Conservation (phyloP, 495 filamentous ascomycete species). For the Aspergillus nidulans region DNA sequence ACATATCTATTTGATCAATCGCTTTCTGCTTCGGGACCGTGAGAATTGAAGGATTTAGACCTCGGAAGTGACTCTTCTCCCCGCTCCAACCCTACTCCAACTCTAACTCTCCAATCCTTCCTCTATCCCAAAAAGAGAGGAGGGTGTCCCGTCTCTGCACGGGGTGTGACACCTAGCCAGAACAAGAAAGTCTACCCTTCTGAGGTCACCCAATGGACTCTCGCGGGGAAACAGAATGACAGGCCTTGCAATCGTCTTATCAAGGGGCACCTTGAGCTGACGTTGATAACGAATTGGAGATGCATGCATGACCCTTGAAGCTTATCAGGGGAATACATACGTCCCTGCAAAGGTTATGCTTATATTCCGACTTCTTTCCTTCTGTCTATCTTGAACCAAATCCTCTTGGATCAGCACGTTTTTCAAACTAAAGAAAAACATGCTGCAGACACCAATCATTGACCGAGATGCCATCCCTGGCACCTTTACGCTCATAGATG, state of each 20-base stretch:
- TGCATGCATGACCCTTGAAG: background rate
- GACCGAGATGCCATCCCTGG: conserved; percentile 47
- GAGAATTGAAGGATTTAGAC: background rate
- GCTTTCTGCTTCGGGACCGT: background rate
- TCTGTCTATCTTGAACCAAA: no score
- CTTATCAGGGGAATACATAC: background rate
- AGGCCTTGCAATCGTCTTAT: background rate
- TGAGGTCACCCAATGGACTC: no score
- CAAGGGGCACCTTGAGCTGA: background rate
- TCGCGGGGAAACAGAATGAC: background rate
- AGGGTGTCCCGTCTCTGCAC: no score
- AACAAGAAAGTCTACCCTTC: background rate
- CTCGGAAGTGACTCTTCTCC: background rate
- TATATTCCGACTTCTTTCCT: background rate
- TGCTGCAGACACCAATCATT: conserved; percentile 17
- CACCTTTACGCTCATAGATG: conserved; percentile 52
- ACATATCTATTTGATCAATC: conserved; percentile 6
- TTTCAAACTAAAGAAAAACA: no score
- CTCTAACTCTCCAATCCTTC: background rate
- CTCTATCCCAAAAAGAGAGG: no score
- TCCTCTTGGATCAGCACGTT: no score
- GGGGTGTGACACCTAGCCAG: no score
- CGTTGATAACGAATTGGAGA: background rate
- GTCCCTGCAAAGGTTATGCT: background rate
- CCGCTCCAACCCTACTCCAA: background rate